Conservation (phyloP, 805 yeast genomes). For the Nakazawaea ambrosiae region DNA sequence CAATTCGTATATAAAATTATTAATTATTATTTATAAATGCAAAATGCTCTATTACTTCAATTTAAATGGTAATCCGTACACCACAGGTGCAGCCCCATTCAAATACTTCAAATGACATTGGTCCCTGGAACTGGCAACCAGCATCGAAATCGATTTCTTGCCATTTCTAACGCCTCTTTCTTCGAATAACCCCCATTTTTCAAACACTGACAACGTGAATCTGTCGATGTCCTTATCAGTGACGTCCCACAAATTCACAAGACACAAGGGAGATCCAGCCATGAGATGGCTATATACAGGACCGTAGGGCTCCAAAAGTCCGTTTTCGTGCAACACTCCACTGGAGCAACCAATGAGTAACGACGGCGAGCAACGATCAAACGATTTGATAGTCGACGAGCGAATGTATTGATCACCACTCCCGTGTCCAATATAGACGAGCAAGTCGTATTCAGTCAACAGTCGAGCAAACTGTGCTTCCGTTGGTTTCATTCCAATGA, state of each 20-base stretch:
- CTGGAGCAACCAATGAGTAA: conserved; percentile 89
- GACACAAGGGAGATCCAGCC: conserved; percentile 76
- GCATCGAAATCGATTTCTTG: conserved; percentile 35
- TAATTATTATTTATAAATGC: conserved; percentile 1
- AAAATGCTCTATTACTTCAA: conserved; percentile 10
- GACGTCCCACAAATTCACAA: conserved; percentile 93
- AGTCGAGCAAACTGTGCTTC: conserved; percentile 43
- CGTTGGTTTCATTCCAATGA: conserved; percentile 47
- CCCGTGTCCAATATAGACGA: conserved; percentile 89
- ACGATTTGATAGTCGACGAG: conserved; percentile 42
- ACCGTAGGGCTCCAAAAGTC: conserved; percentile 66
- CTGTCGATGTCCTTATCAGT: conserved; percentile 92
- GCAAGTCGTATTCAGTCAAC: conserved; percentile 38
- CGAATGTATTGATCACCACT: conserved; percentile 85
- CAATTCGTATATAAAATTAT: conserved; percentile 4
- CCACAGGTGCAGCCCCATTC: conserved; percentile 90
- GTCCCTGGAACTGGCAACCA: conserved; percentile 57
- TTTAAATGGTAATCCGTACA: conserved; percentile 76
- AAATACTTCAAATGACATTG: conserved; percentile 64
- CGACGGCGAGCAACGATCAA: conserved; percentile 43
- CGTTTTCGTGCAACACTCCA: conserved; percentile 52
- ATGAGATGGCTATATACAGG: conserved; percentile 67
- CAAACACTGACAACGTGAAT: conserved; percentile 57
- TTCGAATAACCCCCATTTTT: conserved; percentile 55
- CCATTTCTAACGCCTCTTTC: conserved; percentile 17